Evolutionary conservation across 2,329 filamentous ascomycete species (phyloP).

Genomic region (Penicillium corylophilum): DNA sequence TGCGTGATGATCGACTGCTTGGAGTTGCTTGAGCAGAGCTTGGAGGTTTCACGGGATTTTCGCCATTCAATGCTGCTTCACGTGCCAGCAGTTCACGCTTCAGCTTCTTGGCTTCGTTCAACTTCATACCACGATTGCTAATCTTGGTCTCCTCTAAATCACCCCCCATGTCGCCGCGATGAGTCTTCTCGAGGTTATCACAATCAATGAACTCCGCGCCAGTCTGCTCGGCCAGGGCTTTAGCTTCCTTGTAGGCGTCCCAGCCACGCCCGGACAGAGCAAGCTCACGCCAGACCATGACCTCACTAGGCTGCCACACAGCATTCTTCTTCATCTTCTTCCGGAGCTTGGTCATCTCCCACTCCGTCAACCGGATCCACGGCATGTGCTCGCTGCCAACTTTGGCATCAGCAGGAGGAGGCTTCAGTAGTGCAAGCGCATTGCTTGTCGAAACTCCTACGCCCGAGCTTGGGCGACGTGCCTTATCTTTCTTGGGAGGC

Average conservation of each 20-base stretch:
- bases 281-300: constrained; percentile 66
- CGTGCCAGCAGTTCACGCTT: constrained; percentile 55
- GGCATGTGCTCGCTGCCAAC: constrained; percentile 61
- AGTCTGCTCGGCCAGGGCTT: constrained; percentile 50
- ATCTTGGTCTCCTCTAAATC: constrained; percentile 50
- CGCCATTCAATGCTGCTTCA: constrained; percentile 45
- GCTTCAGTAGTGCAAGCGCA: constrained; percentile 58
- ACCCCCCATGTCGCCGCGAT: constrained; percentile 42
- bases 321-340: constrained; percentile 72
- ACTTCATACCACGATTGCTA: constrained; percentile 59
- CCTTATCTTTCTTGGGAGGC: constrained; percentile 46
- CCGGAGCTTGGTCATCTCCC: constrained; percentile 64
- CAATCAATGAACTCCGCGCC: constrained; percentile 61
- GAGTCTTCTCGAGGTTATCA: constrained; percentile 43
- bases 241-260: constrained; percentile 51
- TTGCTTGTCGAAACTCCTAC: constrained; percentile 56
- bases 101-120: constrained; percentile 62
- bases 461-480: constrained; percentile 25
- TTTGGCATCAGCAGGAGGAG: constrained; percentile 59
- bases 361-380: constrained; percentile 65
- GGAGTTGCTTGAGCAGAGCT: constrained; percentile 22
- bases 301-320: constrained; percentile 65
- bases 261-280: constrained; percentile 57
- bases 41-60: constrained; percentile 1
- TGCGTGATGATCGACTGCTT: constrained; percentile 36